phyloP scores from a whole-genome alignment of 305 asterid genomes.

The Solanum hybrid region DNA sequence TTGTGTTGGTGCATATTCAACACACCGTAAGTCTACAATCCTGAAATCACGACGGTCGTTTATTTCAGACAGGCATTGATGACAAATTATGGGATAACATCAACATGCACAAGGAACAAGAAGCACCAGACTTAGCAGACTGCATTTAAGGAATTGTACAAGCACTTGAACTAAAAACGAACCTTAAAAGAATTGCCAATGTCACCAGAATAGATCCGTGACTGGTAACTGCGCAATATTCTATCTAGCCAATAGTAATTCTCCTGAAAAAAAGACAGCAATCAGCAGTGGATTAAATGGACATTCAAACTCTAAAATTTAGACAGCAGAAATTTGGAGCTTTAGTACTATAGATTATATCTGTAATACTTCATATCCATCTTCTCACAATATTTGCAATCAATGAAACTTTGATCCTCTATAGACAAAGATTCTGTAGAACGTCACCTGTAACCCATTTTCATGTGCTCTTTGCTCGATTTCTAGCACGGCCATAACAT shows the following conservation, averaged over 20 bases:
- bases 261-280: conserved; percentile 45
- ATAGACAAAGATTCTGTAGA: background rate
- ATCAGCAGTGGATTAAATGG: conserved; percentile 16
- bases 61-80: background rate
- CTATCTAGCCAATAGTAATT: conserved; percentile 81
- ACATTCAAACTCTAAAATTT: background rate
- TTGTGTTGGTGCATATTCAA: background rate
- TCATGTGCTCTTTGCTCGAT: conserved; percentile 93
- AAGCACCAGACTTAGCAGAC: background rate
- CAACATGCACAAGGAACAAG: background rate
- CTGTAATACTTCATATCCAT: background rate
- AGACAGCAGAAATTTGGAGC: background rate
- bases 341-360: background rate
- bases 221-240: conserved; percentile 83
- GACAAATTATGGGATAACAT: background rate
- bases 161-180: background rate
- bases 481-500: conserved; percentile 69
- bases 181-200: conserved; percentile 77
- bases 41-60: background rate
- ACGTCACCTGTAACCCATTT: conserved; percentile 76
- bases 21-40: background rate
- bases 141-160: background rate
- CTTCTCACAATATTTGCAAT: background rate
- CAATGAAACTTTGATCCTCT: background rate
- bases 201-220: conserved; percentile 79